Percentiles rank a stretch among this genome's conserved stretches.
These are phyloP conservation scores for Hydrangea macrophylla DNA, from an alignment of 148 eudicot genomes.

Conservation along the genomic window DNA sequence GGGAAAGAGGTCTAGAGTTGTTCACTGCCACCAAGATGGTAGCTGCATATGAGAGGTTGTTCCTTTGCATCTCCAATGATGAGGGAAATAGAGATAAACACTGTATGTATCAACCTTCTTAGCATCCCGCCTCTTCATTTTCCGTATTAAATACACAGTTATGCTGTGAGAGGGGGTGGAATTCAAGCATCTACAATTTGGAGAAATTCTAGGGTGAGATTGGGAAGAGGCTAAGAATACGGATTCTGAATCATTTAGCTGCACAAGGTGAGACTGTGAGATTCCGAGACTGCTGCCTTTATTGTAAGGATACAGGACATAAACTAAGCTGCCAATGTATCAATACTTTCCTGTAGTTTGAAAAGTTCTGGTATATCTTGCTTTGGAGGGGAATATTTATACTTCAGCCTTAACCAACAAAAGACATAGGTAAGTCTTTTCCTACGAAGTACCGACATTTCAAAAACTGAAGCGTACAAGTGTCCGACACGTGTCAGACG, in stretches of 20 bases:
- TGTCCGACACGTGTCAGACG: too few relatives aligned
- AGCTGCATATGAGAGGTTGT: conserved; percentile 49
- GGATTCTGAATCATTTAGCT: not conserved
- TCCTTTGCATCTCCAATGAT: conserved; percentile 38
- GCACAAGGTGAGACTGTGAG: not conserved
- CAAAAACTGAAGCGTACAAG: too few relatives aligned
- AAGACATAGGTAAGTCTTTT: too few relatives aligned
- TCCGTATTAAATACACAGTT: not conserved
- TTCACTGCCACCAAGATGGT: conserved; percentile 56
- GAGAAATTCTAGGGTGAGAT: not conserved
- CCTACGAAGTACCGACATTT: too few relatives aligned
- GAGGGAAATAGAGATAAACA: conserved; percentile 9
- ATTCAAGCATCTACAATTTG: not conserved
- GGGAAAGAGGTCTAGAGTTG: conserved; percentile 35
- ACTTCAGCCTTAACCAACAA: not conserved
- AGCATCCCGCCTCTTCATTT: not conserved
- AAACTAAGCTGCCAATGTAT: not conserved
- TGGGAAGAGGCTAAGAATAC: not conserved
- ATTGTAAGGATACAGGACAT: not conserved
- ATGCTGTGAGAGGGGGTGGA: not conserved
- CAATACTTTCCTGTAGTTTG: not conserved
- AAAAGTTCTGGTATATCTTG: not conserved
- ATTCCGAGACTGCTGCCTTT: not conserved
- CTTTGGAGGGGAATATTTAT: not conserved
- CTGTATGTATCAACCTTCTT: conserved; percentile 20